Percentiles rank a stretch among this genome's conserved stretches.
These are phyloP conservation scores for Plectosphaerella plurivora DNA, from an alignment of 2,329 filamentous ascomycete species.

Conservation along the genomic window DNA sequence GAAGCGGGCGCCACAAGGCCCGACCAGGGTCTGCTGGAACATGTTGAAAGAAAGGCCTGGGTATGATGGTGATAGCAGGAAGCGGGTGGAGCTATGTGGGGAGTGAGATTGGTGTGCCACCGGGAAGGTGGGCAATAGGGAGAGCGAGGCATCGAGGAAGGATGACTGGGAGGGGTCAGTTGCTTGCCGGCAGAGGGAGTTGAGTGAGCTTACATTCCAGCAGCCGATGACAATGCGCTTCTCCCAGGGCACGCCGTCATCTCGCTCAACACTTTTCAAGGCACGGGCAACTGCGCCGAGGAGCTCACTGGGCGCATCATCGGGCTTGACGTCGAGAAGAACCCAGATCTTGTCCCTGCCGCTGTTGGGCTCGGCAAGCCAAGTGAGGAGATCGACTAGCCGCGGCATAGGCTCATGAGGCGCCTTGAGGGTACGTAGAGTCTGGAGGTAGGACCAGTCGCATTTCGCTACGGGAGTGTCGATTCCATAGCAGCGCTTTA, in stretches of 20 bases:
- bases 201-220: conserved; percentile 61
- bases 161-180: conserved; percentile 16
- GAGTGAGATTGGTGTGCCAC: conserved; percentile 67
- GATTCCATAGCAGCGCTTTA: conserved; percentile 80
- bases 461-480: conserved; percentile 68
- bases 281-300: conserved; percentile 64
- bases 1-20: conserved; percentile 63
- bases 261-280: conserved; percentile 46
- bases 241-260: conserved; percentile 57
- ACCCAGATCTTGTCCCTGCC: conserved; percentile 70
- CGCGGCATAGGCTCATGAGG: conserved; percentile 71
- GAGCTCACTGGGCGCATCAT: conserved; percentile 67
- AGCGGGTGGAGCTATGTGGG: conserved; percentile 63
- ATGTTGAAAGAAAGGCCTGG: conserved; percentile 77
- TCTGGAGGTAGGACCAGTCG: conserved; percentile 69
- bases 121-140: conserved; percentile 58
- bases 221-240: conserved; percentile 73
- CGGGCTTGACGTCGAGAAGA: conserved; percentile 82
- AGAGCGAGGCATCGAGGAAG: conserved; percentile 60
- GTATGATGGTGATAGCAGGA: conserved; percentile 45
- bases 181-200: background rate
- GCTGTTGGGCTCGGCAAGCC: conserved; percentile 53
- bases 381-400: conserved; percentile 69
- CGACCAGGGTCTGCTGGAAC: conserved; percentile 62
- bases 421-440: conserved; percentile 60